Base-by-base conservation (phyloP, 2,329 filamentous ascomycete species). In the Diplodia intermedia region DNA sequence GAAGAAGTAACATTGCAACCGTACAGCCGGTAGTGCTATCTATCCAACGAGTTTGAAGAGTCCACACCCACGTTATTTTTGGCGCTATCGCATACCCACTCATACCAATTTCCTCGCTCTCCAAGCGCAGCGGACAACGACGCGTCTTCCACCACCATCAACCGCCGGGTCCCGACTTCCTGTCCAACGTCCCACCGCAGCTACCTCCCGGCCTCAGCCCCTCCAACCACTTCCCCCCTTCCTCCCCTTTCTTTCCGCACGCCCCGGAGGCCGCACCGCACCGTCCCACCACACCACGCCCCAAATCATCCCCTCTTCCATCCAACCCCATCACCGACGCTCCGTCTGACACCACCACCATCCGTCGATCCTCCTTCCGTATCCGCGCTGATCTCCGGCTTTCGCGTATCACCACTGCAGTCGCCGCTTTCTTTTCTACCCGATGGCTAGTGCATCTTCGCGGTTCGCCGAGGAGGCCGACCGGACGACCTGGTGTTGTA, bases 301-400 rank as follows among this genome's bases (percentile, higher is more conserved):
- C 33, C 20, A 52, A 52, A 52, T 52, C 49, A 52, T 6, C 49
- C 23, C n/a, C n/a, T 23, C n/a, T 5, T 15, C 15, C 31, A 29
- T 5, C 18, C 18, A 29, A 36, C 29, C 29, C n/a, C 8, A 9
- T 55, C 7, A 15, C 9, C 20, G 5, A 54, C 52, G 14, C 15
- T 18, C 26, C 11, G 12, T 33, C 52, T 38, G 18, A 11, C 31
- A 20, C 54, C 36, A 43, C 40, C 4, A 33, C 15, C 7, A 26
- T 26, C 55, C 14, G 55, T 43, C 55, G 36, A 60, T 60, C 55
- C 4, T 60, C 55, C 36, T 60, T 60, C 55, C 36, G 29, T 36
- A 60, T 43, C n/a, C 53, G n/a, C 53, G 53, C 29, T 26, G 52
- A 54, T 54, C 52, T 29, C 52, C 54, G 54, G 40, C 26, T 43